Percentiles rank a stretch among this genome's conserved stretches.
These are phyloP conservation scores for Hemerocallis citrina DNA, from an alignment of 106 monocot genomes.

Conservation along the genomic window DNA sequence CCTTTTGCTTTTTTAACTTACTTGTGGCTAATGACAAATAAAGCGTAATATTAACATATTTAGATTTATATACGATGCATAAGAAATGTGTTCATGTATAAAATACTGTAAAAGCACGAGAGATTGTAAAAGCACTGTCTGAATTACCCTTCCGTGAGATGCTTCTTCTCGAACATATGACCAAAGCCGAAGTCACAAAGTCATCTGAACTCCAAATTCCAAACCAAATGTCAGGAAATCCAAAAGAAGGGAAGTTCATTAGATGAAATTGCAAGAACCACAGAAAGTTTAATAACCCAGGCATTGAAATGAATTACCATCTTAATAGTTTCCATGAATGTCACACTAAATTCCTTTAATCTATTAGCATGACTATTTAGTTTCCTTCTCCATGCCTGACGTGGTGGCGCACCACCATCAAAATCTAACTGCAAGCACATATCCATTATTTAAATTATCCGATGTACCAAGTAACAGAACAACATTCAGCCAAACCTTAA, in stretches of 20 bases:
- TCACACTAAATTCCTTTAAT: conserved; percentile 95
- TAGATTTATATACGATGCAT: too few species aligned
- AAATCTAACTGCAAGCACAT: conserved; percentile 69
- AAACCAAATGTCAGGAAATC: conserved; percentile 1
- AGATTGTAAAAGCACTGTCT: too few species aligned
- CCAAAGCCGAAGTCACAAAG: conserved; percentile 94
- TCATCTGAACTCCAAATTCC: conserved; percentile 44
- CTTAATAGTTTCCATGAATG: conserved; percentile 84
- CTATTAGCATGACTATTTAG: conserved; percentile 88
- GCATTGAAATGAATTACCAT: conserved; percentile 56
- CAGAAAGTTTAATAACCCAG: not conserved
- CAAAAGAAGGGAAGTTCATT: not conserved
- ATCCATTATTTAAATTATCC: too few species aligned
- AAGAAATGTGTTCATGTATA: too few species aligned
- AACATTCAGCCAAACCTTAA: too few species aligned
- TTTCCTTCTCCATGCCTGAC: conserved; percentile 80
- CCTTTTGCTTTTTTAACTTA: too few species aligned
- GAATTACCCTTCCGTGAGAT: conserved; percentile 90
- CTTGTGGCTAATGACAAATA: too few species aligned
- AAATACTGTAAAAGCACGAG: too few species aligned
- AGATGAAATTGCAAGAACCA: not conserved
- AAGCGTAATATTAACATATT: too few species aligned
- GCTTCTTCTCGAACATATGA: conserved; percentile 99
- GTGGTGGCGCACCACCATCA: conserved; percentile 86
- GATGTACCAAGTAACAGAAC: too few species aligned